Evolutionary conservation across 768 basidiomycete species (phyloP), one percentile per base, ranked within the genome.

Genomic region (Lactifluus volemus): DNA sequence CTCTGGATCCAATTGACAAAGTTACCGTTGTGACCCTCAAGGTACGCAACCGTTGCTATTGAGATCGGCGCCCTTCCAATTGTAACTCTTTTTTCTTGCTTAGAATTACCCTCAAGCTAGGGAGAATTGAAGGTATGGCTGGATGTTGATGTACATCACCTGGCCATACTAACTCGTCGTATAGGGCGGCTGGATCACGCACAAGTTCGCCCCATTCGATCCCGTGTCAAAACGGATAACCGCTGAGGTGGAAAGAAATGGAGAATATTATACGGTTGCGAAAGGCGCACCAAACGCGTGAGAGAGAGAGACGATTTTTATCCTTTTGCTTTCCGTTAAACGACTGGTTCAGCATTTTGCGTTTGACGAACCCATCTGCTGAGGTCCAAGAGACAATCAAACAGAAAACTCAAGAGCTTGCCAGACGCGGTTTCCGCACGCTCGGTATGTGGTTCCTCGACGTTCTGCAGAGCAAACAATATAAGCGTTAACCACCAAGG

Each of bases 151-250:
- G 36, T 17, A 11, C 4, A 14, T 49, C 14, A 7, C 32, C 9
- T 12, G 21, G 10, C 19, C 1, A 34, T 64, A 7, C 41, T 44
- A n/a, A 9, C 4, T 21, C 19, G 25, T 29, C 25, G 14, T 73
- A 63, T 67, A 70, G 56, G 59, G 64, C 15, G 78, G 78, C 21
- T 80, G 78, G 78, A 71, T 68, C 53, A 80, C 78, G 25, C 57
- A 71, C 67, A 77, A 76, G 59, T 80, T 80, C 67, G 70, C 71
- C 6, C 79, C 79, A 7, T 79, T 79, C 65, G 77, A 80, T 62
- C 79, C 79, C 10, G 79, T 80, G 45, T 78, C 77, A 52, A 79
- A 80, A 68, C 76, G 79, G 38, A 80, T 80, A 67, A 77, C 77
- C 29, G 76, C 78, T 19, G 76, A 78, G 63, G 75, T 80, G 29